These are phyloP conservation scores for Candida chauliodis DNA, from an alignment of 805 yeast species.

Conservation along the genomic window DNA sequence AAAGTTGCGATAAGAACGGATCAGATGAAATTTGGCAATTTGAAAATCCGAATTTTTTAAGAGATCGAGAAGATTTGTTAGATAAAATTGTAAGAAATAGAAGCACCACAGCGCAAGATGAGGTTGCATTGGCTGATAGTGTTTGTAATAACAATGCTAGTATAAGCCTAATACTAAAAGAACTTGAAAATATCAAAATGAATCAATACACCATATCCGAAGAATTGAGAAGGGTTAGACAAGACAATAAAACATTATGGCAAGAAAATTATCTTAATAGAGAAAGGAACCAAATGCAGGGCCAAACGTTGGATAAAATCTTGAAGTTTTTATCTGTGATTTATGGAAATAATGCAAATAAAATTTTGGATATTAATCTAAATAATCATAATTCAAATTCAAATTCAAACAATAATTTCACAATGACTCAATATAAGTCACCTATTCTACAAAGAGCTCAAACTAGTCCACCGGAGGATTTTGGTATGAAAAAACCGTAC, in stretches of 20 bases:
- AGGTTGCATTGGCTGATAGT: conserved; percentile 16
- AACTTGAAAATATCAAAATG: conserved; percentile 69
- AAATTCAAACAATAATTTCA: conserved; percentile 13
- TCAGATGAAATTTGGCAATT: conserved; percentile 87
- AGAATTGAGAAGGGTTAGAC: conserved; percentile 76
- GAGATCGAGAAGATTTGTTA: conserved; percentile 77
- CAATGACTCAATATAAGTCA: conserved; percentile 13
- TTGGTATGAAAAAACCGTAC: background rate
- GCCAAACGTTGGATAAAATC: conserved; percentile 84
- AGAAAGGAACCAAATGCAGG: conserved; percentile 81
- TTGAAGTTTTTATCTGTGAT: conserved; percentile 82
- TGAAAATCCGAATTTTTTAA: conserved; percentile 73
- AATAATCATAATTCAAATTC: background rate
- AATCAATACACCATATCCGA: conserved; percentile 81
- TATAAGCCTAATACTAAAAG: conserved; percentile 54
- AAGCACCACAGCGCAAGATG: conserved; percentile 25
- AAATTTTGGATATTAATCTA: conserved; percentile 35
- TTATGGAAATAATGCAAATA: conserved; percentile 60
- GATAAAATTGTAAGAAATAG: conserved; percentile 82
- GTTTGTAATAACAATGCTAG: conserved; percentile 29
- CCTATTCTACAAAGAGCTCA: conserved; percentile 5
- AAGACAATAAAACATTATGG: conserved; percentile 90
- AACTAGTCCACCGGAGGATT: conserved; percentile 7
- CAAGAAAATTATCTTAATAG: conserved; percentile 79
- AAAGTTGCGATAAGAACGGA: conserved; percentile 32